phyloP scores from a whole-genome alignment of 345 rosid species.

The Brassica juncea region DNA sequence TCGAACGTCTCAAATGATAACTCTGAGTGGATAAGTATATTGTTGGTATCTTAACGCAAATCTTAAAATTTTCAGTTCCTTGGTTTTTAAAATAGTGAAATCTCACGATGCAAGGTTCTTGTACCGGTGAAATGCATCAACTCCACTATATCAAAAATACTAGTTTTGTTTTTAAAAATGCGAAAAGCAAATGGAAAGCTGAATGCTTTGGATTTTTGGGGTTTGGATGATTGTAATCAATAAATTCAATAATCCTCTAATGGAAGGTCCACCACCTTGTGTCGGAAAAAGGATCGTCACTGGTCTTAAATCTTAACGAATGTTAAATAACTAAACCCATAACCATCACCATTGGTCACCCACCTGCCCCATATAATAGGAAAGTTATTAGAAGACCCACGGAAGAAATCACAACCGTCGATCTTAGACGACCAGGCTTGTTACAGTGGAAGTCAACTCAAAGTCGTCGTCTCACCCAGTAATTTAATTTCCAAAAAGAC shows the following conservation, averaged over 20 bases:
- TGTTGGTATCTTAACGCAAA: not conserved
- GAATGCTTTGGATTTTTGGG: not conserved
- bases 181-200: slow-evolving; percentile 14
- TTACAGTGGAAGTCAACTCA: slow-evolving; percentile 23
- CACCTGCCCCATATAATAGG: not conserved
- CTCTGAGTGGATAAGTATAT: not conserved
- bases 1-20: not conserved
- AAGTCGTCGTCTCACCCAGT: slow-evolving; percentile 26
- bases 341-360: not conserved
- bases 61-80: no score
- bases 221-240: not conserved
- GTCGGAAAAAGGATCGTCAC: not conserved
- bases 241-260: not conserved
- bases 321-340: not conserved
- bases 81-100: not conserved
- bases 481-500: not conserved
- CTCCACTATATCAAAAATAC: not conserved
- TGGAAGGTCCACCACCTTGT: slow-evolving; percentile 17
- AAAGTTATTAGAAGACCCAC: not conserved
- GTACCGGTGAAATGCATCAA: not conserved
- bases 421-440: no score
- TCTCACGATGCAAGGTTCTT: not conserved
- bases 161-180: not conserved
- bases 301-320: not conserved
- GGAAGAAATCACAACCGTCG: not conserved